Base-by-base conservation (phyloP, 176 grass and related monocot genomes). In the Carex kokanica region DNA sequence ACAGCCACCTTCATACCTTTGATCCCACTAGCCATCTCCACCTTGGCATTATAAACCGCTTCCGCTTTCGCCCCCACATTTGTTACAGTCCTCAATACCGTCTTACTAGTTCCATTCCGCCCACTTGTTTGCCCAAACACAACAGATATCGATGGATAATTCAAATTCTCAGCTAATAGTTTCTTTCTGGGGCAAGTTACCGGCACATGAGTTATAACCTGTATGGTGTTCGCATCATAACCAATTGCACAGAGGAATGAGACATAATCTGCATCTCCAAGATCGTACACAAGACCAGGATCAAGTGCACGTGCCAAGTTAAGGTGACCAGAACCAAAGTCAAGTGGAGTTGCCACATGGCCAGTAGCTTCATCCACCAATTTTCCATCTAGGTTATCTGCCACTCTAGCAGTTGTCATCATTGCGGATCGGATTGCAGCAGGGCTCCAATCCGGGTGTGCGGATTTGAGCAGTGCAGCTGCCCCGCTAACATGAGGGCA, bases 131-230 rank as follows among this genome's bases (percentile, higher is more conserved):
- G 86, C 61, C 88, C 85, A 78, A 98, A 88, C 82, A 85, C 89
- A 75, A 98, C 86, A 9, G 95, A 98, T 80, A 98, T 95, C 5
- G 95, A 98, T 31, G 95, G 95, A 83, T 98, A 98, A 86, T 98
- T 98, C 64, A 98, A 87, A 84, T 98, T 88, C 20, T 89, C 88
- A 6, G 86, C 89, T 62, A 89, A 87, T 0, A 85, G 82, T 45
- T 51, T 89, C 70, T 72, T 80, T 68, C 34, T 16, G 51, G 89
- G 90, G 80, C 95, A 98, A 17, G 85, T 52, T 24, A 85, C 95
- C 40, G 86, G 90, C 64, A 61, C 92, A 84, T 94, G 92, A 77
- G 95, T 95, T 85, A 98, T 85, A 58, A 98, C 95, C 86, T 98
- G 84, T 82, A 98, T 90, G 57, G 79, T 91, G 72, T 83, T 95